phyloP scores from a whole-genome alignment of 23 red algal genomes.

The Gracilaria domingensis region DNA sequence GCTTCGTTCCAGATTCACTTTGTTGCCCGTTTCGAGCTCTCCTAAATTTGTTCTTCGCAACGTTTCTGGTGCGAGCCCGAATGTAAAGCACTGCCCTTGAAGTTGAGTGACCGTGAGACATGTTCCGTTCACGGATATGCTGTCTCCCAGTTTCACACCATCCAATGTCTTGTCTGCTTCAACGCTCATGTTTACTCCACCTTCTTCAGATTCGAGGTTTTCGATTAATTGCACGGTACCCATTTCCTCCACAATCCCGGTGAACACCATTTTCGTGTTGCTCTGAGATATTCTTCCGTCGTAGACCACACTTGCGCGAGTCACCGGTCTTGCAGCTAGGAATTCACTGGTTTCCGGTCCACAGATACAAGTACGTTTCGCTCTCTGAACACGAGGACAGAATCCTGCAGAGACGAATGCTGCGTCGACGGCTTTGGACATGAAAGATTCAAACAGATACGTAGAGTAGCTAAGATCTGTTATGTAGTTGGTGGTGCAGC shows the following conservation, averaged over 20 bases:
- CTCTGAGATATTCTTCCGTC: background rate
- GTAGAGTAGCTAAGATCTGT: too few relatives aligned
- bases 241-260: constrained; percentile 97
- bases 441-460: background rate
- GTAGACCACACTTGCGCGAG: background rate
- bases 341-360: background rate
- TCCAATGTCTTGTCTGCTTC: constrained; percentile 44
- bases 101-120: constrained; percentile 87
- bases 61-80: constrained; percentile 94
- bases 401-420: background rate
- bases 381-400: background rate
- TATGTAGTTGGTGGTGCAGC: too few relatives aligned
- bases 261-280: constrained; percentile 83
- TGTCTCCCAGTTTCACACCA: constrained; percentile 84
- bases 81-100: constrained; percentile 22
- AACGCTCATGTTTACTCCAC: constrained; percentile 51
- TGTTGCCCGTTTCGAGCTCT: constrained; percentile 40
- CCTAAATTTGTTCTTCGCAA: constrained; percentile 92
- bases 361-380: background rate
- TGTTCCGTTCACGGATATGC: constrained; percentile 94
- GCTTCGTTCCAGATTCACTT: constrained; percentile 96
- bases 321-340: background rate
- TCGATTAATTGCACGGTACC: constrained; percentile 71
- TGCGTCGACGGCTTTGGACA: background rate
- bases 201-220: constrained; percentile 57